These are phyloP conservation scores for Peniophora sp. DNA, from an alignment of 1,284 basidiomycete genomes.

Conservation along the genomic window DNA sequence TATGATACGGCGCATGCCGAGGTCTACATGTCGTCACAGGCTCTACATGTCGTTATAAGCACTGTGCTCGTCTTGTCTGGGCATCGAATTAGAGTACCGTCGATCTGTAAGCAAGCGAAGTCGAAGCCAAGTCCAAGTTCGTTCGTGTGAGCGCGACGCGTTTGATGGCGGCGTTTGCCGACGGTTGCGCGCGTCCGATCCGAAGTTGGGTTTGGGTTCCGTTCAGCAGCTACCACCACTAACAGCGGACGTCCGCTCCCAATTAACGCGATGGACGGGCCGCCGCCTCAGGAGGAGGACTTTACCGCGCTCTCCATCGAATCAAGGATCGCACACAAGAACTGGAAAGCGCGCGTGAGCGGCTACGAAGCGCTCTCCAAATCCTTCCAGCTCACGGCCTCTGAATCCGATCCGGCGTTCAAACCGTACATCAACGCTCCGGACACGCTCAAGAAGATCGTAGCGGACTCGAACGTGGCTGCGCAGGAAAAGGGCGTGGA, in stretches of 20 bases:
- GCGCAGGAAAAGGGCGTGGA: conserved; percentile 97
- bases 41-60: no score
- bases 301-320: conserved; percentile 77
- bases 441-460: conserved; percentile 82
- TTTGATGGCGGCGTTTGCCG: background rate
- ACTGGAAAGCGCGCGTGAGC: conserved; percentile 96
- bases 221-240: background rate
- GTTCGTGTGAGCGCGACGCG: background rate
- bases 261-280: conserved; percentile 65
- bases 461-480: conserved; percentile 88
- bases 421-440: conserved; percentile 76
- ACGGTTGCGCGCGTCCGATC: no score
- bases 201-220: no score
- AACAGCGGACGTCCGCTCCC: background rate
- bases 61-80: no score
- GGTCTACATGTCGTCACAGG: no score
- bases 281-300: conserved; percentile 89
- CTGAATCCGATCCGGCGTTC: conserved; percentile 93
- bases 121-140: no score
- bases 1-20: no score
- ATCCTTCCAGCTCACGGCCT: conserved; percentile 80
- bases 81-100: no score
- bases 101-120: no score
- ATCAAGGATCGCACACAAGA: conserved; percentile 88
- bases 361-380: conserved; percentile 88